Base-by-base conservation (phyloP, 257 asterid species). In the Penstemon newberryi region DNA sequence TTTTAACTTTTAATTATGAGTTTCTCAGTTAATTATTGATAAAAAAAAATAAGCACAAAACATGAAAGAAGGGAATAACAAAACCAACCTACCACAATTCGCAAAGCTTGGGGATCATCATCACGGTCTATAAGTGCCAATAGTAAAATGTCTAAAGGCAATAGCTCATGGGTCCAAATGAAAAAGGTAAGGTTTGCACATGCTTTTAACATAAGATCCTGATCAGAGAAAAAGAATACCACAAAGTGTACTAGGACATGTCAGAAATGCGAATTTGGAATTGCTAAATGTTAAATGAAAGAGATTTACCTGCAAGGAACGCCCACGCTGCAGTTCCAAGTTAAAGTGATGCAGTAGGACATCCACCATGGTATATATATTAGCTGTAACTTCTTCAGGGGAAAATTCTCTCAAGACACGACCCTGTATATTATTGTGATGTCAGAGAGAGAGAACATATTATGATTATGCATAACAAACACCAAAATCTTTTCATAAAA, bases 301-400 rank as follows among this genome's bases (percentile, higher is more conserved):
- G 74, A 59, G 65, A 81, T 79, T 10, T 13, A 93, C 99, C 96
- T 88, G 99, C 73, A 88, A 78, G 79, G 96, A 74, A 65, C 90
- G 99, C 62, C 97, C 99, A 70, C 90, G 88, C 79, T 88, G 97
- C 69, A 88, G 84, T 77, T 93, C 97, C 81, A 85, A 64, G 76
- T 80, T 89, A 70, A 90, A 83, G 78, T 93, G 95, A 82, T 93
- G 96, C 67, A 93, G 84, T 44, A 93, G 77, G 54, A 93, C 95
- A 84, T 93, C 96, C 70, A 93, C 99, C 99, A 93, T 93, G 58
- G 96, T 85, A 55, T 90, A 90, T 56, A 93, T 87, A 81, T 93
- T 90, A 72, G 78, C 88, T 66, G 96, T 90, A 67, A 93, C 99
- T 83, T 93, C 99, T 88, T 93, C 99, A 65, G 99, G 96, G 57